Conservation (phyloP, 768 basidiomycete genomes). For the Lactarius indigo region DNA sequence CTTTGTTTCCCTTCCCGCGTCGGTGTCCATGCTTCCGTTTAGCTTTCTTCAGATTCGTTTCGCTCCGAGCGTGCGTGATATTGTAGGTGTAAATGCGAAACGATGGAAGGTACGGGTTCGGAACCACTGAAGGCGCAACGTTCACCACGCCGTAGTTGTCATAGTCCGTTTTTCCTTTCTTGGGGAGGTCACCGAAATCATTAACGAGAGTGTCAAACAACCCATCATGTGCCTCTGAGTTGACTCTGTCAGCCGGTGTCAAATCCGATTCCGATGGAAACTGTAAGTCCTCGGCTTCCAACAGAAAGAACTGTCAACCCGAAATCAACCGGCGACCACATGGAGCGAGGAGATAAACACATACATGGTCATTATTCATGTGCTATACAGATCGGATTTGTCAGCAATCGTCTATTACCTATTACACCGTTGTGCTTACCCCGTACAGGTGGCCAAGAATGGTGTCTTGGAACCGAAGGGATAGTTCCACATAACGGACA, state of each 20-base stretch:
- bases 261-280: constrained; percentile 21
- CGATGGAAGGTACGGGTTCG: constrained; percentile 81
- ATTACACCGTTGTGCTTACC: constrained; percentile 44
- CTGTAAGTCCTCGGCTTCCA: constrained; percentile 33
- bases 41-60: constrained; percentile 8
- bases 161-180: constrained; percentile 46
- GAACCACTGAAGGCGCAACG: constrained; percentile 77
- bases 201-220: constrained; percentile 57
- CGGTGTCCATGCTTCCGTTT: constrained; percentile 49
- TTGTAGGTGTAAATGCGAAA: constrained; percentile 85
- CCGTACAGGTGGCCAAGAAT: constrained; percentile 84
- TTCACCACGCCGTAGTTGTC: constrained; percentile 75
- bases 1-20: constrained; percentile 29
- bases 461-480: constrained; percentile 83
- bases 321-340: constrained; percentile 8
- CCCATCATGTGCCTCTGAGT: constrained; percentile 31
- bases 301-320: constrained; percentile 32
- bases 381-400: constrained; percentile 42
- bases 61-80: constrained; percentile 40
- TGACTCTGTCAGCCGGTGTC: constrained; percentile 16
- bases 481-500: constrained; percentile 66
- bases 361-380: constrained; percentile 82
- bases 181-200: constrained; percentile 64
- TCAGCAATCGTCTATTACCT: constrained; percentile 32
- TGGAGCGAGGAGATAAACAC: constrained; percentile 26